Evolutionary conservation across 129 eudicot genomes (phyloP).

Genomic region (Pittosporum tobira): DNA sequence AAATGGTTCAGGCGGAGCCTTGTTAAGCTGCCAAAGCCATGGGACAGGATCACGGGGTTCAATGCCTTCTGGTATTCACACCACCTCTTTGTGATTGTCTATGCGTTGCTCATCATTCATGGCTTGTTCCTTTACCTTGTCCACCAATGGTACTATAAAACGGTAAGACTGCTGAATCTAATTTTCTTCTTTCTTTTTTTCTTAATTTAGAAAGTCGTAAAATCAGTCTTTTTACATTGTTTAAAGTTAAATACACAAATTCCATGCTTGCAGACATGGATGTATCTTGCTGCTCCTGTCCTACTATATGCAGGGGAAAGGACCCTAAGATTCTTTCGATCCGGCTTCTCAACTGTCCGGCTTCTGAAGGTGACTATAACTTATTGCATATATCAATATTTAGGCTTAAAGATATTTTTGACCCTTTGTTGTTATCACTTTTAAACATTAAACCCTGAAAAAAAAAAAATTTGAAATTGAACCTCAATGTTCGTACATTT

Average conservation of each 20-base stretch:
- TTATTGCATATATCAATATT: neutral
- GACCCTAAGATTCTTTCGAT: constrained; percentile 74
- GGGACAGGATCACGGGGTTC: constrained; percentile 85
- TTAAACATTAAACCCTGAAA: too few species aligned
- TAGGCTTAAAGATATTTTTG: neutral
- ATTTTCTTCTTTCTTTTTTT: neutral
- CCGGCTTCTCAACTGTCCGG: constrained; percentile 69
- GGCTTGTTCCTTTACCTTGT: constrained; percentile 78
- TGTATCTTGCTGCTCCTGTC: constrained; percentile 90
- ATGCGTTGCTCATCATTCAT: constrained; percentile 68
- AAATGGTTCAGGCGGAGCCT: constrained; percentile 80
- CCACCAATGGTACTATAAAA: constrained; percentile 72
- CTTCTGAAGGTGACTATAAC: constrained; percentile 53
- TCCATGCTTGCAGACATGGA: constrained; percentile 71
- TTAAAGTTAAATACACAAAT: neutral
- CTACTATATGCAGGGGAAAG: constrained; percentile 92
- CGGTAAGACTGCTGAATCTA: constrained; percentile 44
- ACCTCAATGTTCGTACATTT: too few species aligned
- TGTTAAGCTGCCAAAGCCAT: constrained; percentile 78
- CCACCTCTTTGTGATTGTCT: constrained; percentile 76
- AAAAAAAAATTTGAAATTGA: too few species aligned
- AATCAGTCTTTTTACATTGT: neutral
- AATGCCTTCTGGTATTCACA: constrained; percentile 99
- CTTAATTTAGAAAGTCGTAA: too few species aligned
- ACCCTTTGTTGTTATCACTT: too few species aligned